Evolutionary conservation across 163 green algal species (phyloP).

Genomic region (Picocystis sp.): DNA sequence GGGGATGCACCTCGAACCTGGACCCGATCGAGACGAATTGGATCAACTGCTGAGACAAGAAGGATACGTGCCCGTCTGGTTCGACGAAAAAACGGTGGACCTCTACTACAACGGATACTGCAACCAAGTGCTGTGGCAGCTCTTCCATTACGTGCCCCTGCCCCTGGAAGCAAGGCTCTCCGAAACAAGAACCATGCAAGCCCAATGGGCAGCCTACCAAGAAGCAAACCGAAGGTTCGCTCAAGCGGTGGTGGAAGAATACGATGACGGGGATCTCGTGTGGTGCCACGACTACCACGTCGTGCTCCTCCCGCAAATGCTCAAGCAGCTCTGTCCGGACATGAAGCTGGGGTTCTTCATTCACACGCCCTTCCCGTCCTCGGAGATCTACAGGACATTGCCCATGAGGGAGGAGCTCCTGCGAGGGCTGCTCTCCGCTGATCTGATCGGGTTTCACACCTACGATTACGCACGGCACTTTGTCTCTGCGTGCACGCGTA

Average conservation of each 20-base stretch:
- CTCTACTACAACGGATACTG: constrained; percentile 69
- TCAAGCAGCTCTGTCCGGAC: constrained; percentile 59
- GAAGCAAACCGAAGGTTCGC: constrained; percentile 55
- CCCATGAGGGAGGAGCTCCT: constrained; percentile 30
- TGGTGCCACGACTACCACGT: constrained; percentile 98
- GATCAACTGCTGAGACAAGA: constrained; percentile 38
- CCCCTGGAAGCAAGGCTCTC: constrained; percentile 74
- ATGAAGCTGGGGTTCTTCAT: constrained; percentile 60
- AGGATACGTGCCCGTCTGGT: constrained; percentile 73
- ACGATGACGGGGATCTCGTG: constrained; percentile 64
- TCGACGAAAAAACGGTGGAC: constrained; percentile 60
- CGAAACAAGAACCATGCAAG: constrained; percentile 66
- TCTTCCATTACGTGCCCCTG: constrained; percentile 97
- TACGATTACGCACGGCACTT: constrained; percentile 99
- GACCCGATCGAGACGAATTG: constrained; percentile 48
- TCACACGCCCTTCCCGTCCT: constrained; percentile 36
- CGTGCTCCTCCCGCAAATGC: constrained; percentile 83
- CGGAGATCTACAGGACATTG: constrained; percentile 36
- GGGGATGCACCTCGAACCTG: constrained; percentile 34
- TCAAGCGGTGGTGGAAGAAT: constrained; percentile 57
- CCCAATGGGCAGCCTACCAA: constrained; percentile 89
- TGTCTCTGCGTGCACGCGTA: constrained; percentile 83
- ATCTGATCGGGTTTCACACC: constrained; percentile 97
- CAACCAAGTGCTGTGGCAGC: constrained; percentile 75
- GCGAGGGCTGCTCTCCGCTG: constrained; percentile 50